A percentile compares a stretch with the other conserved stretches of the same genome.
These are phyloP conservation scores for Ottelia alismoides DNA, from an alignment of 106 monocot species.

Conservation along the genomic window DNA sequence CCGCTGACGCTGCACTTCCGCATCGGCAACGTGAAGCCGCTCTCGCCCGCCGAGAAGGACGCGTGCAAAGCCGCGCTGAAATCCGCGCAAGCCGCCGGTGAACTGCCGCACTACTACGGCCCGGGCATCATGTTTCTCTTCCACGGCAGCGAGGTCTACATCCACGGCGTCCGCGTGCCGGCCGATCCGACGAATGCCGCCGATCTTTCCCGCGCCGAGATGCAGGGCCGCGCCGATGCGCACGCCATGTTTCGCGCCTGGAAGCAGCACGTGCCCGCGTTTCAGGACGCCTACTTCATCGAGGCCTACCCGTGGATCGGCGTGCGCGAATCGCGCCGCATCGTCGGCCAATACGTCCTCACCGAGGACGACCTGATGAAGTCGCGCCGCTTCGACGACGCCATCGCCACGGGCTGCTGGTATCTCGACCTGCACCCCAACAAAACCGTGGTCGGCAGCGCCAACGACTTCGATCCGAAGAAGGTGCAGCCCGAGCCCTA, in stretches of 20 bases:
- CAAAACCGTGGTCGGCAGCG: background rate
- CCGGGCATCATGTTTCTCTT: background rate
- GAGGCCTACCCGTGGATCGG: background rate
- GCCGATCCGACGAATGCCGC: background rate
- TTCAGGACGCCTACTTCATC: background rate
- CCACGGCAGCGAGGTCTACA: background rate
- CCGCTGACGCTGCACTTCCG: background rate
- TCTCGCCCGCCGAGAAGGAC: too few species aligned
- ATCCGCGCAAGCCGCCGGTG: background rate
- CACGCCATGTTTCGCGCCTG: background rate
- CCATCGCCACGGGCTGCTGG: background rate
- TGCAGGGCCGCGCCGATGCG: background rate
- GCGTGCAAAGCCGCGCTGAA: background rate
- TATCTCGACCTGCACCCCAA: background rate
- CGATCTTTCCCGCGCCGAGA: background rate
- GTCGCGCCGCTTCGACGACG: background rate
- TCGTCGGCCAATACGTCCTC: background rate
- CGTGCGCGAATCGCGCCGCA: background rate
- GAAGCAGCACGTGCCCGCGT: background rate
- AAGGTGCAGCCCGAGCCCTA: background rate
- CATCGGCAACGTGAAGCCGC: background rate
- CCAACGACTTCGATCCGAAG: background rate
- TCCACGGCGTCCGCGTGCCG: background rate
- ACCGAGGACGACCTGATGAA: background rate
- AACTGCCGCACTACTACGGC: background rate